Conservation (phyloP, 225 moss, liverwort and hornwort genomes). For the Straminergon stramineum region DNA sequence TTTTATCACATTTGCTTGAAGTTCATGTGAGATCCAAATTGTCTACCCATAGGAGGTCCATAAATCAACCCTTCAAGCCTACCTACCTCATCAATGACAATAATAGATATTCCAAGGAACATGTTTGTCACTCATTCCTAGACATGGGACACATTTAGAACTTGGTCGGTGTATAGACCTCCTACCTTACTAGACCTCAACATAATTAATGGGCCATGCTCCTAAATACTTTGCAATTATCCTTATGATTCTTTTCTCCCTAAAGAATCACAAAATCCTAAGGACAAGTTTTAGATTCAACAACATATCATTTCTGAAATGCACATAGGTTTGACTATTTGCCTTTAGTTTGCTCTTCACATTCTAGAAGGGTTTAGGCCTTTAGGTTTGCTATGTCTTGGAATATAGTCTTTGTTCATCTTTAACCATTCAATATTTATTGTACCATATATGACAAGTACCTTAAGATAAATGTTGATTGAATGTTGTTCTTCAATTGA, state of each 20-base stretch:
- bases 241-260: rapidly evolving
- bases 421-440: neutral
- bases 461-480: neutral
- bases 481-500: neutral
- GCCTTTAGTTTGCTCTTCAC: neutral
- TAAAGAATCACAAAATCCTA: neutral
- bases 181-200: neutral
- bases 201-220: no score
- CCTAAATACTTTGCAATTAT: neutral
- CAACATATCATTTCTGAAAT: neutral
- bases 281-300: neutral
- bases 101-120: neutral
- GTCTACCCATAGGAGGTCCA: neutral
- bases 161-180: rapidly evolving
- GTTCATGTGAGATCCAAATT: neutral
- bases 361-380: neutral
- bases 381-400: neutral
- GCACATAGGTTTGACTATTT: neutral
- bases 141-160: neutral
- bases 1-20: neutral
- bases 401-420: neutral
- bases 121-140: neutral
- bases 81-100: neutral
- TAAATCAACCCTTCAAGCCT: neutral
- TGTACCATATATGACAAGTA: rapidly evolving